phyloP scores from a whole-genome alignment of 1,139 yeast genomes.

The Schizosaccharomyces versatilis region DNA sequence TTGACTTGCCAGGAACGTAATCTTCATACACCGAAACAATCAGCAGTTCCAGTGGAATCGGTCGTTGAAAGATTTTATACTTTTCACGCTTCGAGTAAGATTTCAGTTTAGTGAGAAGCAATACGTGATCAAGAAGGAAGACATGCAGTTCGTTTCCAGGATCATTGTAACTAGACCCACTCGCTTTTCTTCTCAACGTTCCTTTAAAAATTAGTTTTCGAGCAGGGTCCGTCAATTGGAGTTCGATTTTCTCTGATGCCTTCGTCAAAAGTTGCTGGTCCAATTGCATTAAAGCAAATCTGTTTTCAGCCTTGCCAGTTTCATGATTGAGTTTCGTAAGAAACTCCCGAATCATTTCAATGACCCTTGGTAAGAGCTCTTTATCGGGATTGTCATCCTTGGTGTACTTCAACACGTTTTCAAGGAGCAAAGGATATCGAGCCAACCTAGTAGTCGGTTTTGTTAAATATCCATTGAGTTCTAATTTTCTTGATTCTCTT shows the following conservation, averaged over 20 bases:
- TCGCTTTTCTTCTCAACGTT: constrained; percentile 47
- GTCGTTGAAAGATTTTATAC: constrained; percentile 79
- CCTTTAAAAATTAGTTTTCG: constrained; percentile 64
- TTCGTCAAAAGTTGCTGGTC: constrained; percentile 52
- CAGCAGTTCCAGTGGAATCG: constrained; percentile 70
- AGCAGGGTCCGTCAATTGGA: constrained; percentile 62
- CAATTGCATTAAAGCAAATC: constrained; percentile 70
- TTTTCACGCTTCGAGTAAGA: constrained; percentile 76
- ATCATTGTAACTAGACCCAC: constrained; percentile 20
- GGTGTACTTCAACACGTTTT: constrained; percentile 66
- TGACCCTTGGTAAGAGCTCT: constrained; percentile 47
- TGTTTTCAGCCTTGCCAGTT: constrained; percentile 84
- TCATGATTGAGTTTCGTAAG: constrained; percentile 67
- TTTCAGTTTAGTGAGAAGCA: constrained; percentile 68
- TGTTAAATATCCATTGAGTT: constrained; percentile 75
- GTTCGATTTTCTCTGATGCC: constrained; percentile 69
- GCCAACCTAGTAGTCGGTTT: constrained; percentile 95
- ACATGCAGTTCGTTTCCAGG: constrained; percentile 49
- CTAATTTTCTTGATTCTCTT: constrained; percentile 77
- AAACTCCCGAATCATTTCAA: constrained; percentile 52
- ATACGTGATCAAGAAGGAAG: constrained; percentile 69
- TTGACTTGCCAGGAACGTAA: constrained; percentile 12
- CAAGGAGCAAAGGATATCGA: constrained; percentile 65
- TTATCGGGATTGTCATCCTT: constrained; percentile 54
- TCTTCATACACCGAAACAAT: constrained; percentile 61